A percentile compares a stretch with the other conserved stretches of the same genome.
Conservation (phyloP, 345 rosid species). For the Corchorus olitorius region DNA sequence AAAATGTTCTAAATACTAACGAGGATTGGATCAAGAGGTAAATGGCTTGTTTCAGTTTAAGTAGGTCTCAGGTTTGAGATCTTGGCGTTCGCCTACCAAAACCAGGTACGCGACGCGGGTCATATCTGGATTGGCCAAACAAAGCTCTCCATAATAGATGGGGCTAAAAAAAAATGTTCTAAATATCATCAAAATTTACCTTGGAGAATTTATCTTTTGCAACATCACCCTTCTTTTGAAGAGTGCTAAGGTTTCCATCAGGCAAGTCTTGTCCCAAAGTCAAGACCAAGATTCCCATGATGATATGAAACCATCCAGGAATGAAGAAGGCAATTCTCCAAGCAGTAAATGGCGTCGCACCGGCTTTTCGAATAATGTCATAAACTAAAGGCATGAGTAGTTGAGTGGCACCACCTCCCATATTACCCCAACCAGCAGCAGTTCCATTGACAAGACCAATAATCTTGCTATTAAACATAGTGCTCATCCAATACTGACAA, state of each 20-base stretch:
- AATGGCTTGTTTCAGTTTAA: no score
- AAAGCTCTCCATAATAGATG: no score
- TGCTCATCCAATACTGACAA: conserved; percentile 96
- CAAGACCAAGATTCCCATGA: conserved; percentile 70
- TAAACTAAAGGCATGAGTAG: conserved; percentile 81
- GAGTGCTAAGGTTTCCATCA: conserved; percentile 67
- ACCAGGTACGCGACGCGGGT: no score
- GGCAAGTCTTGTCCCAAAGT: conserved; percentile 89
- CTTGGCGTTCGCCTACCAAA: no score
- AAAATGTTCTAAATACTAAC: no score
- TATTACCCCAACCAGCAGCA: conserved; percentile 92
- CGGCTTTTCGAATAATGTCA: conserved; percentile 48
- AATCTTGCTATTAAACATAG: conserved; percentile 84
- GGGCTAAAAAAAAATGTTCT: neutral
- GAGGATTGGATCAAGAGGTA: neutral
- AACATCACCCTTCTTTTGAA: conserved; percentile 72
- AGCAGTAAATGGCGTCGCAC: conserved; percentile 76
- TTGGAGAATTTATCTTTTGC: conserved; percentile 74
- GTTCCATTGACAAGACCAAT: conserved; percentile 83
- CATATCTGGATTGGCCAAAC: no score
- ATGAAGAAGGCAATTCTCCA: conserved; percentile 89
- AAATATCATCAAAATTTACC: conserved; percentile 33
- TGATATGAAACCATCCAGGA: conserved; percentile 68
- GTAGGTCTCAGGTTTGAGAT: no score
- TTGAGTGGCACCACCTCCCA: conserved; percentile 93